Conservation (phyloP, 2,329 filamentous ascomycete genomes). For the Aureobasidium mangrovei region DNA sequence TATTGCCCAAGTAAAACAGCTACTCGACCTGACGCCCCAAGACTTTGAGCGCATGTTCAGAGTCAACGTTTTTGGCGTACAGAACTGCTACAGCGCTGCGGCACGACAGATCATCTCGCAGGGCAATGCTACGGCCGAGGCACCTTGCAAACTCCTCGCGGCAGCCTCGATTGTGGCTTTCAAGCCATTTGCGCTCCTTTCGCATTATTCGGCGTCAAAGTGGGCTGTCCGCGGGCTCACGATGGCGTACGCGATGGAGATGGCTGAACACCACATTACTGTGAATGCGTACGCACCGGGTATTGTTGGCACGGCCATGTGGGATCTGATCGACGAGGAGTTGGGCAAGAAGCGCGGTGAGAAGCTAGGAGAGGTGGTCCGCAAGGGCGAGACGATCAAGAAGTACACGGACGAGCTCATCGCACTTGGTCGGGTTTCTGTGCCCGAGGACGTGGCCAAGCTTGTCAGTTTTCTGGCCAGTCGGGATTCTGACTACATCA, state of each 20-base stretch:
- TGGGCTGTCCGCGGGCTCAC: slow-evolving; percentile 59
- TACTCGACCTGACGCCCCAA: slow-evolving; percentile 49
- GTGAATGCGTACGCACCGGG: slow-evolving; percentile 60
- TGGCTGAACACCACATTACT: slow-evolving; percentile 55
- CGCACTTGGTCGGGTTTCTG: slow-evolving; percentile 48
- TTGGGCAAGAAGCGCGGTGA: slow-evolving; percentile 44
- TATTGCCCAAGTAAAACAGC: slow-evolving; percentile 48
- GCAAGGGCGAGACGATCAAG: slow-evolving; percentile 37
- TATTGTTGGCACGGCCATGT: slow-evolving; percentile 59
- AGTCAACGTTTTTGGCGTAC: slow-evolving; percentile 57
- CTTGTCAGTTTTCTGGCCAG: slow-evolving; percentile 54
- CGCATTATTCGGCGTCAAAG: slow-evolving; percentile 57
- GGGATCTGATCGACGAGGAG: slow-evolving; percentile 57
- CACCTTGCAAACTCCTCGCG: slow-evolving; percentile 41
- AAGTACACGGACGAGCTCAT: slow-evolving; percentile 48
- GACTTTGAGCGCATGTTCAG: slow-evolving; percentile 53
- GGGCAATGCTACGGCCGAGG: slow-evolving; percentile 35
- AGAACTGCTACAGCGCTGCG: slow-evolving; percentile 55
- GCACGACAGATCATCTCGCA: slow-evolving; percentile 58
- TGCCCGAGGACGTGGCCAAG: slow-evolving; percentile 54
- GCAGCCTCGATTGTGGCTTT: slow-evolving; percentile 47
- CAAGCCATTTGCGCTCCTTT: slow-evolving; percentile 50
- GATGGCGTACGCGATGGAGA: slow-evolving; percentile 57
- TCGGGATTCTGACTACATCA: slow-evolving; percentile 54
- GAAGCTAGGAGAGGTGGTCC: slow-evolving; percentile 40